phyloP scores from a whole-genome alignment of 208 protist genomes.

The Acanthamoeba castellanii region DNA sequence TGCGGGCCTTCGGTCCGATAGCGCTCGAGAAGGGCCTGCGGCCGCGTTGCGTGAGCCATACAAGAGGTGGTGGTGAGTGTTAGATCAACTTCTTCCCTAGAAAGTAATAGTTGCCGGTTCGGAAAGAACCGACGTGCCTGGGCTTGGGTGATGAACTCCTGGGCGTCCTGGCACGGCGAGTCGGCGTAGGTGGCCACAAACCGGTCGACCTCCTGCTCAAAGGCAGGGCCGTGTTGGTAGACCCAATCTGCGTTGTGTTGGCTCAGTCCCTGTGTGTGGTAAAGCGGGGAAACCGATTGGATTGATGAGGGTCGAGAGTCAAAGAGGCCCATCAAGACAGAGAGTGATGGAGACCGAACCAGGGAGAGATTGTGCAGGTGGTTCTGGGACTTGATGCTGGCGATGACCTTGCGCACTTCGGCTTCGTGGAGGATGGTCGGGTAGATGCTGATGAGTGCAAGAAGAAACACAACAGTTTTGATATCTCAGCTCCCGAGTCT shows the following conservation, averaged over 20 bases:
- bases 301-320: too few species aligned
- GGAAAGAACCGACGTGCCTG: neutral
- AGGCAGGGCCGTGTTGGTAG: neutral
- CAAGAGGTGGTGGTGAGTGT: too few species aligned
- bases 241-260: neutral
- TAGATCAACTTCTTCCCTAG: neutral
- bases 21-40: neutral
- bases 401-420: neutral
- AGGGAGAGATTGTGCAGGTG: neutral
- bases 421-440: neutral
- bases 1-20: neutral
- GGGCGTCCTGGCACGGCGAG: neutral
- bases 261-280: neutral
- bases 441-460: neutral
- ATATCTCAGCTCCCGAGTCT: neutral
- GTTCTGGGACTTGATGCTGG: neutral
- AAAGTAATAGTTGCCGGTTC: too few species aligned
- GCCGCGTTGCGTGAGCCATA: neutral
- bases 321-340: neutral
- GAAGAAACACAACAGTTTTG: neutral
- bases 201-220: conserved; percentile 18
- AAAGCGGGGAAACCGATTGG: too few species aligned
- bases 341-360: neutral
- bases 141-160: neutral
- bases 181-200: conserved; percentile 7